phyloP scores from a whole-genome alignment of 495 filamentous ascomycete species.

The Aspergillus hancockii region DNA sequence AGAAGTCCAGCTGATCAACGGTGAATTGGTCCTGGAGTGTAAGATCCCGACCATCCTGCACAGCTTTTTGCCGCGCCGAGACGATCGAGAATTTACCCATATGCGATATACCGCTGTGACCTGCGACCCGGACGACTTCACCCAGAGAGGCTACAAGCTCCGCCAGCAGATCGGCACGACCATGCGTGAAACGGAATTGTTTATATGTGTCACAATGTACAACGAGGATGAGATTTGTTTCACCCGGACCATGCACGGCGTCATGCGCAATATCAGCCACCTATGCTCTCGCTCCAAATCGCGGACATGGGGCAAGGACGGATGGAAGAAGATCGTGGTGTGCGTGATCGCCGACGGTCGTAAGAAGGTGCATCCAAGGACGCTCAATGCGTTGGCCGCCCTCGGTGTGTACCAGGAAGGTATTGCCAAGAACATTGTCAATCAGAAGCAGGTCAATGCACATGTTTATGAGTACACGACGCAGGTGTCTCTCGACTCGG shows the following conservation, averaged over 20 bases:
- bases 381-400: slow-evolving; percentile 91
- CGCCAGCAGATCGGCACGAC: slow-evolving; percentile 92
- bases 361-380: slow-evolving; percentile 90
- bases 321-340: slow-evolving; percentile 99
- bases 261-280: slow-evolving; percentile 97
- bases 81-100: slow-evolving; percentile 96
- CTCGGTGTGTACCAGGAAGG: slow-evolving; percentile 99
- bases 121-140: slow-evolving; percentile 95
- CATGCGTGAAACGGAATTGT: slow-evolving; percentile 90
- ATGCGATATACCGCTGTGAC: slow-evolving; percentile 99
- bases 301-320: slow-evolving; percentile 93
- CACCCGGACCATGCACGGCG: slow-evolving; percentile 96
- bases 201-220: slow-evolving; percentile 98
- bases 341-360: slow-evolving; percentile 94
- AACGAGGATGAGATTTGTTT: slow-evolving; percentile 97
- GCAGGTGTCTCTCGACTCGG: slow-evolving; percentile 91
- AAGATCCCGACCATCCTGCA: slow-evolving; percentile 98
- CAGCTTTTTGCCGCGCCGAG: slow-evolving; percentile 86
- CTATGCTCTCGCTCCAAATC: slow-evolving; percentile 92
- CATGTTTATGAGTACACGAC: slow-evolving; percentile 99
- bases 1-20: slow-evolving; percentile 93
- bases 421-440: slow-evolving; percentile 98
- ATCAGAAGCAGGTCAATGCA: slow-evolving; percentile 77
- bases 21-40: slow-evolving; percentile 96
- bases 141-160: slow-evolving; percentile 82